Evolutionary conservation across 2,329 filamentous ascomycete genomes (phyloP).

Genomic region (Gyromitra esculenta): DNA sequence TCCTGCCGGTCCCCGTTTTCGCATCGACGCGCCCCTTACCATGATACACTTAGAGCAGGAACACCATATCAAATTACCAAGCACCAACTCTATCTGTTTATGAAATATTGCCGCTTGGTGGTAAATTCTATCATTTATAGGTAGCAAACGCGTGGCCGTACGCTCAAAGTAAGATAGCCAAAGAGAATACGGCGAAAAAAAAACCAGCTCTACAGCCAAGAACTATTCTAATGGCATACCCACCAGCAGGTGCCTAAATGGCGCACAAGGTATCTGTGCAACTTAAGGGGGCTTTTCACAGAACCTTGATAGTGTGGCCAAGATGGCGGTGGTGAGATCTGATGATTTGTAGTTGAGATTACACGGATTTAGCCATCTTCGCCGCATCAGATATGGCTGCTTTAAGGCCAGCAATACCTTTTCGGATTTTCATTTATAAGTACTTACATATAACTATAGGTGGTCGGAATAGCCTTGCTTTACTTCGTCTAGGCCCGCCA

Average conservation of each 20-base stretch:
- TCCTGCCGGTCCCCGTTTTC: background rate
- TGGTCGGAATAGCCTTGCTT: background rate
- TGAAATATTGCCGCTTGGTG: background rate
- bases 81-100: background rate
- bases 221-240: too few species aligned
- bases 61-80: background rate
- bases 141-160: background rate
- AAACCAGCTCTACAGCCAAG: too few species aligned
- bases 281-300: background rate
- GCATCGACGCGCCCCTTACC: slow-evolving; percentile 17
- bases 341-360: background rate
- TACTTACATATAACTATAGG: background rate
- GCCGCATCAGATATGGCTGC: slow-evolving; percentile 5
- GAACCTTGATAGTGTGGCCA: background rate
- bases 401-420: background rate
- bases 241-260: background rate
- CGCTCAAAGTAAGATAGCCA: too few species aligned
- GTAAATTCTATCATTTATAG: background rate
- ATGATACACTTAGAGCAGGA: background rate
- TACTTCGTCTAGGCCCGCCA: background rate
- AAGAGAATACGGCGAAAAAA: too few species aligned
- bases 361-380: background rate
- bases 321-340: background rate
- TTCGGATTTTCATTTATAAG: slow-evolving; percentile 1
- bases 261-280: background rate